These are phyloP conservation scores for Penicillium fuscoglaucum DNA, from an alignment of 2,329 filamentous ascomycete species.

Conservation along the genomic window DNA sequence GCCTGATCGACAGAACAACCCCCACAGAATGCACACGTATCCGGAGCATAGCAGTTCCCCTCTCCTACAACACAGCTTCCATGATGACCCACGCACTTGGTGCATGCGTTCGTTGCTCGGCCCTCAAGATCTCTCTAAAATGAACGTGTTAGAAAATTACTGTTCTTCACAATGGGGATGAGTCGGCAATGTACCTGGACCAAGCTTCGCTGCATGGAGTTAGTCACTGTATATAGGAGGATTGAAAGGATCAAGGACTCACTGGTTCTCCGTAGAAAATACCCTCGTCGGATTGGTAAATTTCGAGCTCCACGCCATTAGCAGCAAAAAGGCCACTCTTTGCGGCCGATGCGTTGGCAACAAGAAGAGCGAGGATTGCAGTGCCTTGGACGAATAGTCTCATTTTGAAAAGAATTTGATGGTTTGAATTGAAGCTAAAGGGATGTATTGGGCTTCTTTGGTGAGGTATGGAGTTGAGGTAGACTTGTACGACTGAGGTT, in stretches of 20 bases:
- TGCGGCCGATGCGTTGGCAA: neutral
- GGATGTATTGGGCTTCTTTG: neutral
- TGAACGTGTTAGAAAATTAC: neutral
- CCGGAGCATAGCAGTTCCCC: constrained; percentile 3
- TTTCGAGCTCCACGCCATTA: constrained; percentile 1
- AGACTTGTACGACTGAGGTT: no score
- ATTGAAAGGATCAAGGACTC: neutral
- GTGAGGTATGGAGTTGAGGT: neutral
- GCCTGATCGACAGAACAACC: constrained; percentile 2
- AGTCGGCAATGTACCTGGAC: neutral
- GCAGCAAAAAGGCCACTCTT: neutral
- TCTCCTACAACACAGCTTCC: constrained; percentile 7
- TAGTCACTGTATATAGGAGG: neutral
- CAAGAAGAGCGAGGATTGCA: neutral
- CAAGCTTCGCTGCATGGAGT: neutral
- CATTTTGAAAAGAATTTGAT: neutral
- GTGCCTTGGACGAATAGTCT: neutral
- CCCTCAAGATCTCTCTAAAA: constrained; percentile 1
- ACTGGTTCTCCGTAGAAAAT: neutral
- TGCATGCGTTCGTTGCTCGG: constrained; percentile 1
- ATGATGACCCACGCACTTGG: constrained; percentile 5
- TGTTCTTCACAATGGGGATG: no score
- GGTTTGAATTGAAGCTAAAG: neutral
- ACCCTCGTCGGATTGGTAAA: neutral
- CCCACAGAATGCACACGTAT: constrained; percentile 4